Evolutionary conservation across 208 protist species (phyloP).

Genomic region (Trypanosoma melophagium): DNA sequence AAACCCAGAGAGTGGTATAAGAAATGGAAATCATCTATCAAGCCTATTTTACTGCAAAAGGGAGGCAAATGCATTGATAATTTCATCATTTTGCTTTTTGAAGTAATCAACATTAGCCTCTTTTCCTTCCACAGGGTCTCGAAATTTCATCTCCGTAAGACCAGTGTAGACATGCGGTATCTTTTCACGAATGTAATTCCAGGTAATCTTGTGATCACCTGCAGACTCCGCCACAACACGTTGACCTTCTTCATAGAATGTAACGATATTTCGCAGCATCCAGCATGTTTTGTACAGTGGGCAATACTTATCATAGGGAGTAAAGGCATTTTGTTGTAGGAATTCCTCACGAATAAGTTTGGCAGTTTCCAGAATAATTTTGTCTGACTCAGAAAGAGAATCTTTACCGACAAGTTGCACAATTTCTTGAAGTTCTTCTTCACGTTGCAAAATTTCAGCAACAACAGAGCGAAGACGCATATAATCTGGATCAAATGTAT

Average conservation of each 20-base stretch:
- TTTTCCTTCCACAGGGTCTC: slow-evolving; percentile 84
- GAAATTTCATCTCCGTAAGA: slow-evolving; percentile 93
- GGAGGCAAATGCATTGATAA: slow-evolving; percentile 77
- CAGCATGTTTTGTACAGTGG: slow-evolving; percentile 99
- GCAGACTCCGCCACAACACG: slow-evolving; percentile 86
- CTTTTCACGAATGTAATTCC: slow-evolving; percentile 93
- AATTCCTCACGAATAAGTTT: slow-evolving; percentile 99
- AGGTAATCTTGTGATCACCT: slow-evolving; percentile 95
- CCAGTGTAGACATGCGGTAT: slow-evolving; percentile 81
- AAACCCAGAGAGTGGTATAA: no score
- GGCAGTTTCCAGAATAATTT: slow-evolving; percentile 99
- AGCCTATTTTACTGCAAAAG: slow-evolving; percentile 64
- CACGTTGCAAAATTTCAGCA: slow-evolving; percentile 97
- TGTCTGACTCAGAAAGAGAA: slow-evolving; percentile 99
- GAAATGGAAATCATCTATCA: no score
- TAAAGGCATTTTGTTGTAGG: slow-evolving; percentile 99
- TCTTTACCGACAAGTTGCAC: slow-evolving; percentile 99
- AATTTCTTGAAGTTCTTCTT: slow-evolving; percentile 99
- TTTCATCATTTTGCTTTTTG: slow-evolving; percentile 90
- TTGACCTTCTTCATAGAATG: slow-evolving; percentile 96
- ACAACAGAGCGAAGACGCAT: slow-evolving; percentile 91
- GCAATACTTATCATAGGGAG: slow-evolving; percentile 97
- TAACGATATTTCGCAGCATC: slow-evolving; percentile 98
- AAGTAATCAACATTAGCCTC: slow-evolving; percentile 85
- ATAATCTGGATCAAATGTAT: slow-evolving; percentile 96